Evolutionary conservation across 192 early-diverging fungal genomes (phyloP), one percentile per base, ranked within the genome.

Genomic region (Mortierella claussenii): DNA sequence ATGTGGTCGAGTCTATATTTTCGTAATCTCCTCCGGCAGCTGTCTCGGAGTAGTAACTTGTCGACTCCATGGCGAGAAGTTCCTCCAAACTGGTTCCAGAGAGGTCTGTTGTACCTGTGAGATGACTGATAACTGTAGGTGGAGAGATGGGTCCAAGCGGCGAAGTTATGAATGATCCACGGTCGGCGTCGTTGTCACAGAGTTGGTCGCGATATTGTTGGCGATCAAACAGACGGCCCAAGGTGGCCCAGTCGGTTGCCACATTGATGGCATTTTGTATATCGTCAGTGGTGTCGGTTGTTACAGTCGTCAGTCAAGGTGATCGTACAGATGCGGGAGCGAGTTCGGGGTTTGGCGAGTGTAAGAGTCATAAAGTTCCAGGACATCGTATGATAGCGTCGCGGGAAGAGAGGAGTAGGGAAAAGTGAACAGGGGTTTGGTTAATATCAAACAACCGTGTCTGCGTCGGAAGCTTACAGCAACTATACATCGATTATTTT

Each of bases 1-100:
- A 23, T 1, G 66, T 32, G 18, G 37, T 55, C 6, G 58, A 45
- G 17, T 69, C 44, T 52, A 65, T 65, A 28, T 62, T 28, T 1
- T 26, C 23, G 12, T 26, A 37, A 5, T 20, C 47, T 9, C 23
- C 21, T 2, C 55, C 47, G 15, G 54, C 57, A 23, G 50, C 15
- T 18, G 43, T 55, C 8, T 40, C 59, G 15, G 37, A 0, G 11
- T 55, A 69, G 23, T 63, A 71, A 17, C 47, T 46, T 6, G 32
- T 13, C 5, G 60, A 33, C 24, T 64, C 69, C 1, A 71, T 55
- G 17, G 53, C 31, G 31, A 71, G 31, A 18, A 71, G 32, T 45
- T 71, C 60, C 2, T 63, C 69, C 49, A 71, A 46, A n/a, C 60
- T 63, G 3, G 24, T 34, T 12, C 54, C 54, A 11, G 69, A 56